A percentile compares a stretch with the other conserved stretches of the same genome.
These are phyloP conservation scores for Rhizophora mangle DNA, from an alignment of 345 rosid species.

Conservation along the genomic window DNA sequence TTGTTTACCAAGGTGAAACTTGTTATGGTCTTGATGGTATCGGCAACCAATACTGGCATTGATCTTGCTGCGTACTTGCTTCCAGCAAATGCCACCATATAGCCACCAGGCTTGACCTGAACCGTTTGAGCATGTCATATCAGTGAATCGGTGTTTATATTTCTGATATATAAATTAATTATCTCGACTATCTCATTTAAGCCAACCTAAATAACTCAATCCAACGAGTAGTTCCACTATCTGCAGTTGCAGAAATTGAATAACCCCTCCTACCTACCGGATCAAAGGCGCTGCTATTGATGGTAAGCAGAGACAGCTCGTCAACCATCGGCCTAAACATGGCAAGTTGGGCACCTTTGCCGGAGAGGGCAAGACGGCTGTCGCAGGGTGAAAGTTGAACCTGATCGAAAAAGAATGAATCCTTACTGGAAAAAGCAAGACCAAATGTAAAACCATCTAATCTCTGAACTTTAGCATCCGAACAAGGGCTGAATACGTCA, in stretches of 20 bases:
- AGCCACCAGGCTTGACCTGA: conserved; percentile 54
- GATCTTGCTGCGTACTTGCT: conserved; percentile 93
- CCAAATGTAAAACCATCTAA: conserved; percentile 79
- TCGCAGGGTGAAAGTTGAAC: conserved; percentile 90
- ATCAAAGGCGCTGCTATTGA: conserved; percentile 42
- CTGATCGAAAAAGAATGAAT: conserved; percentile 55
- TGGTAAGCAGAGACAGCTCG: conserved; percentile 80
- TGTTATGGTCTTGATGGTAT: conserved; percentile 53
- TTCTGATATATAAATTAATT: no score
- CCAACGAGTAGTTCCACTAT: background rate
- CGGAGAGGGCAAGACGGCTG: conserved; percentile 54
- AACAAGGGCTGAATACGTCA: conserved; percentile 58
- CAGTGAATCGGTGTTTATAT: background rate
- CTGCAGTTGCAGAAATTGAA: background rate
- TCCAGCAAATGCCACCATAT: conserved; percentile 91
- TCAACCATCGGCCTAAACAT: conserved; percentile 78
- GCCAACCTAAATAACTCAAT: no score
- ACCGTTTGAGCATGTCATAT: background rate
- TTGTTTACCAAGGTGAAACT: conserved; percentile 76
- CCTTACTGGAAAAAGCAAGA: conserved; percentile 57
- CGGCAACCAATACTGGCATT: conserved; percentile 55
- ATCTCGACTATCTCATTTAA: no score
- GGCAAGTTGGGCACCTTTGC: conserved; percentile 52
- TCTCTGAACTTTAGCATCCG: conserved; percentile 57
- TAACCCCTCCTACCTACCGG: conserved; percentile 40